Conservation (phyloP, 352 stramenopile species). For the Phytophthora litchii region DNA sequence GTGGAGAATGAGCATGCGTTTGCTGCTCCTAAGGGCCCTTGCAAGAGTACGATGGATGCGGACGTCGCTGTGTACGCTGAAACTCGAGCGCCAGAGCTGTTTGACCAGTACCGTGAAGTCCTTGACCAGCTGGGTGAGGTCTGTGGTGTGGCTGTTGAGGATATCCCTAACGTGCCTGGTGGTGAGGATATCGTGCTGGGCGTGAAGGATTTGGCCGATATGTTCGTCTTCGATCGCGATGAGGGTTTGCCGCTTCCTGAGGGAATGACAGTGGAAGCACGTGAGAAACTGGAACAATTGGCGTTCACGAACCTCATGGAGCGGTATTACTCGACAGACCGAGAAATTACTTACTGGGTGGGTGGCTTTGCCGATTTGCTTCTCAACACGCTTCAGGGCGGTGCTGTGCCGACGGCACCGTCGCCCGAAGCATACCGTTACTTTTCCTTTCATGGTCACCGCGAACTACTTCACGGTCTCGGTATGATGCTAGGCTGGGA, state of each 20-base stretch:
- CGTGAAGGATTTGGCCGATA: slow-evolving; percentile 85
- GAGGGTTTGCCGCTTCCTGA: slow-evolving; percentile 56
- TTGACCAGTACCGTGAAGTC: slow-evolving; percentile 59
- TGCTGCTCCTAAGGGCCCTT: slow-evolving; percentile 81
- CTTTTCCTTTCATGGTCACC: slow-evolving; percentile 85
- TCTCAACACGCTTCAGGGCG: slow-evolving; percentile 61
- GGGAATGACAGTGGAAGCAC: slow-evolving; percentile 62
- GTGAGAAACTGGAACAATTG: slow-evolving; percentile 62
- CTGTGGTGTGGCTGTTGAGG: slow-evolving; percentile 63
- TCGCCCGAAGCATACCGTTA: slow-evolving; percentile 65
- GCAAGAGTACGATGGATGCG: slow-evolving; percentile 46
- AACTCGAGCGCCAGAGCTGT: slow-evolving; percentile 58
- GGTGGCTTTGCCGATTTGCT: slow-evolving; percentile 76
- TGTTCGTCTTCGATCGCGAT: slow-evolving; percentile 84
- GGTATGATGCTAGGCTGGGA: slow-evolving; percentile 83
- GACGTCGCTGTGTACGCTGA: slow-evolving; percentile 68
- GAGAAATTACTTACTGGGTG: slow-evolving; percentile 85
- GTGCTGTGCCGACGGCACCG: slow-evolving; percentile 55
- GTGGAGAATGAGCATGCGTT: slow-evolving; percentile 87
- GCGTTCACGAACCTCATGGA: slow-evolving; percentile 88
- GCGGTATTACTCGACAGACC: slow-evolving; percentile 81
- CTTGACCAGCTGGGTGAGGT: slow-evolving; percentile 58
- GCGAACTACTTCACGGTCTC: slow-evolving; percentile 76
- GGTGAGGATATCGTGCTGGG: slow-evolving; percentile 79
- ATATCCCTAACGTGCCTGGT: slow-evolving; percentile 58